A percentile compares a stretch with the other conserved stretches of the same genome.
These are phyloP conservation scores for Neurospora cerealis DNA, from an alignment of 495 filamentous ascomycete genomes.

Conservation along the genomic window DNA sequence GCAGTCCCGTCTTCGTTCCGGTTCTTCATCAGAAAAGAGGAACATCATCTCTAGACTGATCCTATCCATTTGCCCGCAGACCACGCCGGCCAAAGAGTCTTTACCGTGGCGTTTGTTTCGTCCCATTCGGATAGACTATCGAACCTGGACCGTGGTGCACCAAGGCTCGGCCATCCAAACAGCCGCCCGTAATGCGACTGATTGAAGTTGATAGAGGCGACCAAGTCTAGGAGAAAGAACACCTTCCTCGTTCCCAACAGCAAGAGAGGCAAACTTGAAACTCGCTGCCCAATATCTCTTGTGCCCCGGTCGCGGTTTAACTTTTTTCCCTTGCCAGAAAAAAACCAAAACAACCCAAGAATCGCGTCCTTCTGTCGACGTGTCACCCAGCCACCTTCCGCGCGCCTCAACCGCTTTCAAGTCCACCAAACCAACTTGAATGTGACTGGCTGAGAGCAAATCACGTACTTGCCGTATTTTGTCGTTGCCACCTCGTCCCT, in stretches of 20 bases:
- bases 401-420: neutral
- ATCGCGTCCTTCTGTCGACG: neutral
- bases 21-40: neutral
- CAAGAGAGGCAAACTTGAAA: neutral
- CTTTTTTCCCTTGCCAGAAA: neutral
- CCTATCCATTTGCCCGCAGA: neutral
- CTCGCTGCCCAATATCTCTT: neutral
- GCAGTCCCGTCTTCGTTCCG: neutral
- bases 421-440: neutral
- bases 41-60: neutral
- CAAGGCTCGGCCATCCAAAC: neutral
- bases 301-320: neutral
- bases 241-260: neutral
- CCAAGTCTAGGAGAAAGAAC: neutral
- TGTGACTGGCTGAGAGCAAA: neutral
- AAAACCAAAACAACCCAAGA: neutral
- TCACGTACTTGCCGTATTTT: neutral
- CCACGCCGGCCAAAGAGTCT: neutral
- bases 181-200: neutral
- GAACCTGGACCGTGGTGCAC: neutral
- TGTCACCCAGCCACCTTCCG: neutral
- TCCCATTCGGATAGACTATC: neutral
- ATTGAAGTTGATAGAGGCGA: neutral
- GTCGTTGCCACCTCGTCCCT: neutral
- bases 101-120: neutral